Evolutionary conservation across 2,329 filamentous ascomycete species (phyloP), one percentile per base, ranked within the genome.

Genomic region (Aspergillus unguis): DNA sequence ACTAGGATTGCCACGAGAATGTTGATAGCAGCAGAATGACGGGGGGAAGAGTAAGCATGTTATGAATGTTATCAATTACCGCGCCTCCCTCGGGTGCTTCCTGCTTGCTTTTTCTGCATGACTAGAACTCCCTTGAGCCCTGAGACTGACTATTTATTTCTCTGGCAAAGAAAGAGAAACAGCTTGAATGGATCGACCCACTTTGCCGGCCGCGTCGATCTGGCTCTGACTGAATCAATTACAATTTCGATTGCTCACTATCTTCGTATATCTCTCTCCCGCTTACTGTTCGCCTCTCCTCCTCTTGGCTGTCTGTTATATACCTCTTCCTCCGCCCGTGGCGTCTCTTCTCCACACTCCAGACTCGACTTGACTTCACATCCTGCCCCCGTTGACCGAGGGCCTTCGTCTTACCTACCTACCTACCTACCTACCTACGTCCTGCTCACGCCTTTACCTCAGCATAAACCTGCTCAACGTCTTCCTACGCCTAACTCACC

Each of bases 301-400:
- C 17, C 17, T 52, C 46, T 45, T 48, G 45, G 46, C 51, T 43
- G 32, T 52, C 52, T 51, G 47, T 57, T 58, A 55, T 61, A 58
- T 59, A 59, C 42, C 56, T 36, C 26, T 17, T 36, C 52, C 51
- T 55, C 57, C 52, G 49, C 55, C 56, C 52, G 56, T 57, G 50
- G 52, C 58, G 51, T 48, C 55, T 57, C 53, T 48, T 58, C 61
- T 60, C 60, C 63, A 66, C 62, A 59, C 48, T 48, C 50, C 57
- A 50, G 62, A 54, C 54, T 11, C 43, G 46, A 44, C 52, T 38
- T 40, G 38, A 32, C 7, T 42, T 25, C 25, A 9, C 6, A 42
- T 36, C 25, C 38, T 37, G 32, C 32, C 47, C 47, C 28, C 47
- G 47, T 37, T 50, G 47, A 50, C 29, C 47, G 47, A 50, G 47